Conservation (phyloP, 139 green algal species). For the Deuterostichococcus epilithicus region DNA sequence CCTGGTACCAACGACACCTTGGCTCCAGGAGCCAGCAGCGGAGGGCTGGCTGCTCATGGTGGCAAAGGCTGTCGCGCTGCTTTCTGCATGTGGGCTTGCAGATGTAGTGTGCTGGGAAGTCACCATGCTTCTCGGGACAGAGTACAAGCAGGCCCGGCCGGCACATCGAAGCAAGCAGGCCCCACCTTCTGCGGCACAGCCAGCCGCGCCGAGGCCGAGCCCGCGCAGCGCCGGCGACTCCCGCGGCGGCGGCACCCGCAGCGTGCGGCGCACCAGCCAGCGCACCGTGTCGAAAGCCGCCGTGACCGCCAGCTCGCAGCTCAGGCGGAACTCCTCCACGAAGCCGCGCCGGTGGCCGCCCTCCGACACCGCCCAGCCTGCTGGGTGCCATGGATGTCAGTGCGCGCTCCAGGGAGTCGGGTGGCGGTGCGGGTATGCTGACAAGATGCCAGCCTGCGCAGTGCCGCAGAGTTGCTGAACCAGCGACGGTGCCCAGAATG, state of each 20-base stretch:
- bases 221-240: not conserved
- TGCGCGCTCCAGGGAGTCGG: too few species aligned
- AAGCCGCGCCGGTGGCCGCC: conserved; percentile 28
- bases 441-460: not conserved
- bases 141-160: conserved; percentile 3
- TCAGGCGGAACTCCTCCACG: conserved; percentile 59
- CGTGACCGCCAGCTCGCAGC: conserved; percentile 49
- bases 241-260: conserved; percentile 20
- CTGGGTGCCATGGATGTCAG: too few species aligned
- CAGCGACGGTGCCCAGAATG: not conserved
- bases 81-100: too few species aligned
- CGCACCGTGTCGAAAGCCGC: conserved; percentile 40
- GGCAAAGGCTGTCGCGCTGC: too few species aligned
- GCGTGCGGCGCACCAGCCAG: conserved; percentile 25
- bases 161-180: too few species aligned
- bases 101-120: too few species aligned
- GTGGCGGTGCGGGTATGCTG: too few species aligned
- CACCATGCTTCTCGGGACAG: too few species aligned
- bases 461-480: not conserved
- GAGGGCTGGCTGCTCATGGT: too few species aligned
- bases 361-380: conserved; percentile 31
- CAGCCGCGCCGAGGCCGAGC: not conserved
- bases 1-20: too few species aligned
- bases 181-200: not conserved
- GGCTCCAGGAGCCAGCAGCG: too few species aligned